Evolutionary conservation across 2,329 filamentous ascomycete genomes (phyloP), one percentile per base, ranked within the genome.

Genomic region (Diaporthe sp.): DNA sequence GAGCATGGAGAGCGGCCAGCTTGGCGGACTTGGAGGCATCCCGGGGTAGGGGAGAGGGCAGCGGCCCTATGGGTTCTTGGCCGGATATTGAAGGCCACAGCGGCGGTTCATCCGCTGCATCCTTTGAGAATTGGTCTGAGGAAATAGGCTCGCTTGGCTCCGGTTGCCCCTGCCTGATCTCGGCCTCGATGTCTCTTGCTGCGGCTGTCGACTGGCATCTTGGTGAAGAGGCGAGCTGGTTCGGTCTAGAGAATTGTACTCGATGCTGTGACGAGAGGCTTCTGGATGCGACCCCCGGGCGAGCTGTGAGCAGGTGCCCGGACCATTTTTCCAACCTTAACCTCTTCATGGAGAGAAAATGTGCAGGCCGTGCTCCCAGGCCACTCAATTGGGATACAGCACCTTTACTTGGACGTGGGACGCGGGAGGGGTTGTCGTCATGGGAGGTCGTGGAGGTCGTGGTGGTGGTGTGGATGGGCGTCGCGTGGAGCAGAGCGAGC

Each of bases 1-100:
- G 94, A 80, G 96, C 95, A 85, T 98, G 96, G 61, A 99, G 91
- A 78, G 97, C 96, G 78, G 95, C 92, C 80, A 99, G 93, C 87
- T 98, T 98, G 77, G 95, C 93, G 63, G 96, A 98, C 79, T 88
- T 85, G 76, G 88, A 86, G 58, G 95, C 94, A 79, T 89, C 89
- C 80, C 90, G 86, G 79, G 92, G 91, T 73, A 90, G 90, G 79
- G 95, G 95, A 81, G 95, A 96, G 72, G 94, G 94, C 17, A 34
- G 15, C 55, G 70, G 73, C 17, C 75, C 75, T 28, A 61, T 20
- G 12, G 70, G 49, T 22, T 75, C 51, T 28, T 71, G 25, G 42
- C 28, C 51, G 78, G 93, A 88, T 77, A 83, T 82, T 76, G 80
- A 39, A 3, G 76, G 76, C 76, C 76, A 77, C 63, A 58, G 57